Conservation (phyloP, 306 rosid species). For the Castanea crenata region DNA sequence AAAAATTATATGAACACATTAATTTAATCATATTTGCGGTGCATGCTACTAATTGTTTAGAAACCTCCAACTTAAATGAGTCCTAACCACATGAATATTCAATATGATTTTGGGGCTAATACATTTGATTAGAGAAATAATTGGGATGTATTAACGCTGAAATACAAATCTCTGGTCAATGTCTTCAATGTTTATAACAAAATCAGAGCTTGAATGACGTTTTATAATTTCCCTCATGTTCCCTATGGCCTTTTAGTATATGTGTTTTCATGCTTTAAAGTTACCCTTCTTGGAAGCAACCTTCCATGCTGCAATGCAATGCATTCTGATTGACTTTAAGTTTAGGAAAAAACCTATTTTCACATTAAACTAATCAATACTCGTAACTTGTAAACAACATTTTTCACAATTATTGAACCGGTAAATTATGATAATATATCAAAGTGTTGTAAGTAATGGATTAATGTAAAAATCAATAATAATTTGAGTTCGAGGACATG, state of each 20-base stretch:
- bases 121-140: neutral
- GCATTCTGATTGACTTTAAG: too few relatives aligned
- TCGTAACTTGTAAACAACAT: too few relatives aligned
- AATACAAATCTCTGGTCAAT: neutral
- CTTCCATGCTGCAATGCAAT: conserved; percentile 3
- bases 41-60: neutral
- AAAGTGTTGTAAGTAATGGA: too few relatives aligned
- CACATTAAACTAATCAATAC: too few relatives aligned
- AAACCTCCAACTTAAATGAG: neutral
- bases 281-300: conserved; percentile 15
- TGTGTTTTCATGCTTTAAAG: neutral
- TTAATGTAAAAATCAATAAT: too few relatives aligned
- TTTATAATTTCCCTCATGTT: too few relatives aligned
- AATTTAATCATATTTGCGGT: neutral
- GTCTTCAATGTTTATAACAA: neutral
- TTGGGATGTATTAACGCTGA: neutral
- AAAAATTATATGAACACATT: neutral
- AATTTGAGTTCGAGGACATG: conserved; percentile 1
- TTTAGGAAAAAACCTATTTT: too few relatives aligned
- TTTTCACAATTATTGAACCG: too few relatives aligned
- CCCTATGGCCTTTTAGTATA: too few relatives aligned
- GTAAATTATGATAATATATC: too few relatives aligned
- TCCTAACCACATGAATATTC: neutral
- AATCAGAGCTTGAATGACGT: neutral
- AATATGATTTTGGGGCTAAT: neutral